Evolutionary conservation across 2,329 filamentous ascomycete genomes (phyloP).

Genomic region (Beauveria varroae): DNA sequence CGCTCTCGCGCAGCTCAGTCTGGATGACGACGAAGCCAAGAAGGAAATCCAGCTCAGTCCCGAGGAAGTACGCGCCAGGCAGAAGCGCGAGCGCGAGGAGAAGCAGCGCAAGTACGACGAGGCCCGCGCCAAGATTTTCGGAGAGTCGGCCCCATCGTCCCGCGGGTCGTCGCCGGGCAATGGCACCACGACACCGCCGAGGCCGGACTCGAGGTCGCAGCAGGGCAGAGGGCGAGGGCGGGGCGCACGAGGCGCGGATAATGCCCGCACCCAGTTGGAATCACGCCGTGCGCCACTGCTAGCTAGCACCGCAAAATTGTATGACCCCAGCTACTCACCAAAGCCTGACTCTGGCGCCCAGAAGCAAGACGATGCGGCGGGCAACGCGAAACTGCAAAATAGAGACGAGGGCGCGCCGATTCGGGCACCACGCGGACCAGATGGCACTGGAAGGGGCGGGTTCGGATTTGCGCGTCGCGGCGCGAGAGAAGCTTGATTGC

Average conservation of each 20-base stretch:
- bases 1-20: conserved; percentile 37
- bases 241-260: conserved; percentile 29
- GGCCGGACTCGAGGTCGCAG: conserved; percentile 26
- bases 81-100: conserved; percentile 74
- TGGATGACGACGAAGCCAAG: conserved; percentile 52
- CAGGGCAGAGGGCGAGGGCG: conserved; percentile 40
- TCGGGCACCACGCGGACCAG: conserved; percentile 69
- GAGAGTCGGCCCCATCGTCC: conserved; percentile 47
- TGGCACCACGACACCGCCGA: conserved; percentile 48
- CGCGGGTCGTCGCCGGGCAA: conserved; percentile 53
- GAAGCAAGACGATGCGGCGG: conserved; percentile 28
- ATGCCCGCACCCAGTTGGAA: conserved; percentile 17
- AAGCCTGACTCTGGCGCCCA: conserved; percentile 50
- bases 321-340: conserved; percentile 64
- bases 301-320: conserved; percentile 47
- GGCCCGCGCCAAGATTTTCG: conserved; percentile 80
- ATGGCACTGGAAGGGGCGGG: conserved; percentile 66
- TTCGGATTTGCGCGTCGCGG: conserved; percentile 68
- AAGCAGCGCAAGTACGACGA: conserved; percentile 89
- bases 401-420: conserved; percentile 63
- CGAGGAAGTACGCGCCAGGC: conserved; percentile 71
- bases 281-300: conserved; percentile 1
- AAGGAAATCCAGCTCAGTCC: conserved; percentile 58
- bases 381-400: conserved; percentile 38
- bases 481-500: conserved; percentile 38